Base-by-base conservation (phyloP, 2,329 filamentous ascomycete genomes). In the Talaromyces piceae region DNA sequence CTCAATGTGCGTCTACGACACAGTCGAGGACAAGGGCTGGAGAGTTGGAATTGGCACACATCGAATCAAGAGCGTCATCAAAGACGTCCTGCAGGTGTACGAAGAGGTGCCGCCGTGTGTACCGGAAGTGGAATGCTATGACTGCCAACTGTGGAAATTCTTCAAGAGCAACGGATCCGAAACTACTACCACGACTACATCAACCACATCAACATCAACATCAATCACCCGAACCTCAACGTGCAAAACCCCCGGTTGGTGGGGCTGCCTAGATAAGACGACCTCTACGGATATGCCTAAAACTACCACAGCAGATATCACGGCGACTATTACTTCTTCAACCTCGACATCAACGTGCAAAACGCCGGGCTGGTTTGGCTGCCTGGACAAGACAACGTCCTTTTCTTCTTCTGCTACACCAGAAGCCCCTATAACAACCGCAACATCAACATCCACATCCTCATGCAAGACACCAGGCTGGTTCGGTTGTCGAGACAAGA, bases 131-230 rank as follows among this genome's bases (percentile, higher is more conserved):
- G 76, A 83, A 57, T 97, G 93, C 65, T 82, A 87, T 37, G 93
- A 98, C 66, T 97, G 91, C 63, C 88, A 82, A 52, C 83, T 86
- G 51, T 97, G 93, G 93, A 94, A 95, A 63, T 95, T 90, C 76
- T 94, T 88, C 63, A 86, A 91, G 68, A 95, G 90, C 66, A 96
- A 96, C 65, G 87, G 87, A 26, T 93, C 87, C 1, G 86, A 91
- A 56, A 79, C 77, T 1, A 89, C 84, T 0, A 87, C 82, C 0
- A 87, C 85, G 0, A 82, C 82, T 0, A 76, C 66, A 0, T 75
- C 81, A 2, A 75, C 73, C 3, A 79, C 78, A 1, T 77, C 79
- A 1, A 77, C 77, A 2, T 82, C 80, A 2, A 78, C 64, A 11
- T 86, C 82, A 3, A 70, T 78, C 47, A 90, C 85, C 1, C 78